These are phyloP conservation scores for Pythium sukuiense DNA, from an alignment of 352 stramenopile species.

Conservation along the genomic window DNA sequence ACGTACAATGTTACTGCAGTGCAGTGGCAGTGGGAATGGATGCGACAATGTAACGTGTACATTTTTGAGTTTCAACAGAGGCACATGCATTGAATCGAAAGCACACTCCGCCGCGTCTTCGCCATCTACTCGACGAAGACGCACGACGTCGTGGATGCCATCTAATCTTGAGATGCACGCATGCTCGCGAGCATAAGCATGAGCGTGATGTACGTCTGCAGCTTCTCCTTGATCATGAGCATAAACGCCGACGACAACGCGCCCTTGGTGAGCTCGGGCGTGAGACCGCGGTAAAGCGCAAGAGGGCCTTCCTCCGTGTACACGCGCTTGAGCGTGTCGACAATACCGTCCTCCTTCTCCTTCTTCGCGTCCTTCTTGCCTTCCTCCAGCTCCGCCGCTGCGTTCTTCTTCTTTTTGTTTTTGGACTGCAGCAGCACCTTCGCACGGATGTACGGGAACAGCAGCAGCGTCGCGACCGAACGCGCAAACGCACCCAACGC, in stretches of 20 bases:
- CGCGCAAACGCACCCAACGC: slow-evolving; percentile 93
- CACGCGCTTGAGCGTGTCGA: slow-evolving; percentile 68
- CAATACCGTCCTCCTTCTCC: slow-evolving; percentile 77
- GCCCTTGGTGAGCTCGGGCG: slow-evolving; percentile 93
- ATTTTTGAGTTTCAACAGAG: too few relatives aligned
- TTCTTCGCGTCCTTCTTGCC: slow-evolving; percentile 16
- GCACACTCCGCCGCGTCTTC: too few relatives aligned
- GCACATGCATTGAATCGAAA: too few relatives aligned
- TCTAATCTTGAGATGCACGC: slow-evolving; percentile 24
- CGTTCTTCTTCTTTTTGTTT: slow-evolving; percentile 57
- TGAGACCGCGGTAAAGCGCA: slow-evolving; percentile 93
- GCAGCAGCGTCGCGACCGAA: slow-evolving; percentile 93
- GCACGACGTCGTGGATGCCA: not conserved
- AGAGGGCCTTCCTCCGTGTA: slow-evolving; percentile 85
- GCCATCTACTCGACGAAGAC: not conserved
- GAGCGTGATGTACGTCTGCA: slow-evolving; percentile 89
- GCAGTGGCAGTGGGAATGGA: too few relatives aligned
- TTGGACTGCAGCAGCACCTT: slow-evolving; percentile 95
- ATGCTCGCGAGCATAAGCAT: slow-evolving; percentile 67
- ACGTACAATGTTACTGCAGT: too few relatives aligned
- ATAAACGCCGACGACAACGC: slow-evolving; percentile 96
- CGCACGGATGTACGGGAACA: slow-evolving; percentile 96
- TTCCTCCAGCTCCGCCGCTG: slow-evolving; percentile 15
- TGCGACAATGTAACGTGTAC: too few relatives aligned
- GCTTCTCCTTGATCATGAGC: slow-evolving; percentile 98